These are phyloP conservation scores for Eremothecium coryli DNA, from an alignment of 1,139 yeast genomes.

Conservation along the genomic window DNA sequence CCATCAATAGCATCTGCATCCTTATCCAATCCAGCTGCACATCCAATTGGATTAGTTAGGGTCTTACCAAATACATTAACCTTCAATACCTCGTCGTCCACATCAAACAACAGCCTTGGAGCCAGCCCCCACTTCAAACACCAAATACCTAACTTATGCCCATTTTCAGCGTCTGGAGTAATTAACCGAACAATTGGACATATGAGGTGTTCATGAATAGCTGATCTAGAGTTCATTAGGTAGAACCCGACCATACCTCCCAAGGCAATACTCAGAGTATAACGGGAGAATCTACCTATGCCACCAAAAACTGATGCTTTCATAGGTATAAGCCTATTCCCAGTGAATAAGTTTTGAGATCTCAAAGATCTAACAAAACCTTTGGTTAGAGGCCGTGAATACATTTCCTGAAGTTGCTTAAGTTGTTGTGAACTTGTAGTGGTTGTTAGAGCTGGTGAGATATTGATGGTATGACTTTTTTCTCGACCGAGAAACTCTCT, in stretches of 20 bases:
- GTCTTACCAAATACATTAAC: conserved; percentile 57
- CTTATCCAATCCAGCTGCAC: conserved; percentile 95
- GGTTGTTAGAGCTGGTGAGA: too few species aligned
- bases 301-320: conserved; percentile 19
- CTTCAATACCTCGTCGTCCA: conserved; percentile 44
- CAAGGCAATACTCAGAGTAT: conserved; percentile 30
- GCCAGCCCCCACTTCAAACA: conserved; percentile 60
- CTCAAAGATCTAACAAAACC: conserved; percentile 2
- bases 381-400: too few species aligned
- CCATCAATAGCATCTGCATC: conserved; percentile 91
- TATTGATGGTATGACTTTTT: too few species aligned
- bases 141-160: conserved; percentile 69
- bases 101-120: conserved; percentile 51
- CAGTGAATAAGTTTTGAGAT: conserved; percentile 7
- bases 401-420: too few species aligned
- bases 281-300: conserved; percentile 17
- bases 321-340: conserved; percentile 10
- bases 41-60: conserved; percentile 71
- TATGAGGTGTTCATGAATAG: conserved; percentile 67
- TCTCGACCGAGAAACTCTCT: too few species aligned
- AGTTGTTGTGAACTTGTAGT: too few species aligned
- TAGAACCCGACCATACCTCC: conserved; percentile 38
- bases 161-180: conserved; percentile 69
- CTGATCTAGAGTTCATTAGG: conserved; percentile 67
- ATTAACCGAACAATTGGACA: conserved; percentile 67